These are phyloP conservation scores for Petasospora fabianii DNA, from an alignment of 1,139 yeast species.

Conservation along the genomic window DNA sequence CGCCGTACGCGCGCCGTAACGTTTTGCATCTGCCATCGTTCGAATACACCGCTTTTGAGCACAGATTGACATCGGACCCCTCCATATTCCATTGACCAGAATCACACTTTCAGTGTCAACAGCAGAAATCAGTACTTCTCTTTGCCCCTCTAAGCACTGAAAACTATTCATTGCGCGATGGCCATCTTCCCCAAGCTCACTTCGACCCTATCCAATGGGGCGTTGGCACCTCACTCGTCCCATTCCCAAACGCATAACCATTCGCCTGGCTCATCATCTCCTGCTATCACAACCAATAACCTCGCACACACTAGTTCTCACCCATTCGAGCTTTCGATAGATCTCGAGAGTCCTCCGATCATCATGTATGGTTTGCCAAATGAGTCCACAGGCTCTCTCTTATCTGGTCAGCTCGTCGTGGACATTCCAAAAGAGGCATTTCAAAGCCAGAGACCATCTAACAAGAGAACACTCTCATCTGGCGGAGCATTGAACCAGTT, in stretches of 20 bases:
- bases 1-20: too few relatives aligned
- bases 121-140: not conserved
- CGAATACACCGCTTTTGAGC: too few relatives aligned
- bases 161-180: conserved; percentile 6
- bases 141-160: too few relatives aligned
- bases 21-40: too few relatives aligned
- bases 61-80: too few relatives aligned
- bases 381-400: conserved; percentile 81
- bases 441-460: conserved; percentile 13
- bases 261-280: conserved; percentile 16
- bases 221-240: conserved; percentile 11
- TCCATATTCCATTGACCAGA: too few relatives aligned
- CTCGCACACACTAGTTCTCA: conserved; percentile 18
- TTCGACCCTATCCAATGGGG: conserved; percentile 14
- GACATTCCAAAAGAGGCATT: conserved; percentile 28
- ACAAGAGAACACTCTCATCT: conserved; percentile 17
- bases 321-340: conserved; percentile 51
- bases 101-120: too few relatives aligned
- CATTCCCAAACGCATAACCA: conserved; percentile 6
- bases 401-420: conserved; percentile 63
- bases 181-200: conserved; percentile 22
- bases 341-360: conserved; percentile 87
- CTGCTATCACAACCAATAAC: conserved; percentile 14
- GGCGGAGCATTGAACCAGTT: conserved; percentile 15
- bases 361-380: conserved; percentile 74